Base-by-base conservation (phyloP, 768 basidiomycete genomes). In the Suillus cothurnatus region DNA sequence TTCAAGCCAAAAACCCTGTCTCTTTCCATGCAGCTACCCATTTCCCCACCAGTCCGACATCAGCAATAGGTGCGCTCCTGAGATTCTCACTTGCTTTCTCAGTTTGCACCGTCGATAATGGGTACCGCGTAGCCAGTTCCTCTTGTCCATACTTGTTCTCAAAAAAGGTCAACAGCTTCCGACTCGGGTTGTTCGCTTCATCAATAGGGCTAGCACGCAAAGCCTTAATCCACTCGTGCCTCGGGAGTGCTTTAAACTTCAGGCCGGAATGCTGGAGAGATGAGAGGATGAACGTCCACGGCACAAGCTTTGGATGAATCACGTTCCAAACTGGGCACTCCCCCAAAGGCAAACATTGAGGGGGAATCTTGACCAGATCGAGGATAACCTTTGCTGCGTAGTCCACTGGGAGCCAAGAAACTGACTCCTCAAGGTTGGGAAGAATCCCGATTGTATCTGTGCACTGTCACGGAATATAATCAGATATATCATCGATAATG, bases 391-490 rank as follows among this genome's bases (percentile, higher is more conserved):
- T 74, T 9, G 80, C 85, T 1, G 85, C 85, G 61, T 76, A 78
- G 74, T 88, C 80, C 60, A 86, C 84, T 0, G 86, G 85, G 2
- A 87, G 76, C 85, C 85, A 87, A 0, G 82, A 68, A 23, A 72
- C 69, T 5, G 32, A 71, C 70, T 81, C 79, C 9, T 76, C 71
- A 7, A 73, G 64, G 1, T 69, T 62, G 21, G 79, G 77, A 3
- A 81, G 72, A 17, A 74, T 68, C 1, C 80, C 77, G 41, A 82
- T 76, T 47, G 77, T 79, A 43, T 82, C 75, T 26, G 78, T 79
- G 3, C 81, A 74, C 72, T 81, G 77, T 71, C 74, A 74, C 0
- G 73, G 71, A 73, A 75, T 72, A 64, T 72, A 47, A 43, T 65
- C 12, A 60, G 56, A 8, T 14, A 34, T 23, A 17, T 26, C 19